Conservation (phyloP, 148 eudicot species). For the Polygonum maritimum region DNA sequence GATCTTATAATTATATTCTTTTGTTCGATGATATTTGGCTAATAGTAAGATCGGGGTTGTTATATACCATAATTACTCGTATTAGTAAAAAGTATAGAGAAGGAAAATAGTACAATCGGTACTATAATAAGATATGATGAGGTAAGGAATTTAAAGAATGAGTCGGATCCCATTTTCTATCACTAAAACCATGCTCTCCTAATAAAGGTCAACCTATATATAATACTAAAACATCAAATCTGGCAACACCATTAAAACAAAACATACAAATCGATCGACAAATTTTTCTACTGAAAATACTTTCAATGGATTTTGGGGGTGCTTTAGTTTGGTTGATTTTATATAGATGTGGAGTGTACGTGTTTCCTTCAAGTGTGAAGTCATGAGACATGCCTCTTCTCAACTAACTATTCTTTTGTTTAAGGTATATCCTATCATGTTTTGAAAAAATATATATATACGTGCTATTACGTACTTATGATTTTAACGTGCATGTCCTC, state of each 20-base stretch:
- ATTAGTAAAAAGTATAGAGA: not conserved
- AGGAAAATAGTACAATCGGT: not conserved
- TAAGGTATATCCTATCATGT: too few species aligned
- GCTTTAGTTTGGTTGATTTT: not conserved
- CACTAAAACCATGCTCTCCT: not conserved
- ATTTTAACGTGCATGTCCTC: too few species aligned
- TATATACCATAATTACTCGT: too few species aligned
- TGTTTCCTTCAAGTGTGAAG: not conserved
- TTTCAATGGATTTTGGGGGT: not conserved
- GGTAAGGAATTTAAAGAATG: not conserved
- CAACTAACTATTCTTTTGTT: not conserved
- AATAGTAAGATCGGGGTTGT: too few species aligned
- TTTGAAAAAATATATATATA: too few species aligned
- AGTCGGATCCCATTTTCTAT: slow-evolving; percentile 6
- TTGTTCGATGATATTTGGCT: too few species aligned
- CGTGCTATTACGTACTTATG: too few species aligned
- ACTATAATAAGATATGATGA: not conserved
- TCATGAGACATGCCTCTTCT: not conserved
- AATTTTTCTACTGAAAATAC: not conserved
- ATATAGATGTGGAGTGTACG: not conserved
- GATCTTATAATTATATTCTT: too few species aligned
- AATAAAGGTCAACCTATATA: not conserved
- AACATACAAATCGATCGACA: not conserved
- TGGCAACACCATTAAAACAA: not conserved
- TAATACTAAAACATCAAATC: not conserved